A percentile compares a stretch with the other conserved stretches of the same genome.
These are phyloP conservation scores for Entomortierella parvispora DNA, from an alignment of 192 early-diverging fungal species.

Conservation along the genomic window DNA sequence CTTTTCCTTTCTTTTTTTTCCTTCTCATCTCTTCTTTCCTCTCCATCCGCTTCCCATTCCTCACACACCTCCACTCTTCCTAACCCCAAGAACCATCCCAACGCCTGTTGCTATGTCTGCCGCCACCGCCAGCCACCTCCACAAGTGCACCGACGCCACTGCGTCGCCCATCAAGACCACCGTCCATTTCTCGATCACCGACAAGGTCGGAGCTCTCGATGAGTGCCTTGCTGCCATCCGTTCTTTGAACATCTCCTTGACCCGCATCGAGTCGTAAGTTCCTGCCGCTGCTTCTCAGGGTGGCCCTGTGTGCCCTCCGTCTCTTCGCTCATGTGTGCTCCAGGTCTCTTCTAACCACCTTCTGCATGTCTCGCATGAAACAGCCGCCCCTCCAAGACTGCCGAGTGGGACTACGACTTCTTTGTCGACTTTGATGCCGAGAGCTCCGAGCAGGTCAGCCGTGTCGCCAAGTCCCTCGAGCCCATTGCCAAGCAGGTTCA, in stretches of 20 bases:
- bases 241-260: slow-evolving; percentile 80
- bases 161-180: slow-evolving; percentile 60
- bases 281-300: neutral
- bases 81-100: neutral
- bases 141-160: slow-evolving; percentile 32
- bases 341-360: neutral
- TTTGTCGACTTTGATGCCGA: slow-evolving; percentile 89
- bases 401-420: slow-evolving; percentile 90
- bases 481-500: slow-evolving; percentile 76
- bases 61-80: neutral
- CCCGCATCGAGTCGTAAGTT: slow-evolving; percentile 90
- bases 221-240: slow-evolving; percentile 81
- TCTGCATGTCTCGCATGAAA: neutral
- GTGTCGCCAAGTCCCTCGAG: slow-evolving; percentile 71
- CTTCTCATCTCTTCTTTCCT: neutral
- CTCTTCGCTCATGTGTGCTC: neutral
- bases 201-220: slow-evolving; percentile 88
- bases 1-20: neutral
- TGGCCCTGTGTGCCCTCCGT: neutral
- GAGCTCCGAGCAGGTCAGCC: slow-evolving; percentile 66
- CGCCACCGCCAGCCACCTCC: slow-evolving; percentile 28
- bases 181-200: slow-evolving; percentile 82
- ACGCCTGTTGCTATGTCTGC: slow-evolving; percentile 17
- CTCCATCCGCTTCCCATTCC: neutral
- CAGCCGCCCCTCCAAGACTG: slow-evolving; percentile 82